Base-by-base conservation (phyloP, 129 eudicot species). In the Helianthus annuus region DNA sequence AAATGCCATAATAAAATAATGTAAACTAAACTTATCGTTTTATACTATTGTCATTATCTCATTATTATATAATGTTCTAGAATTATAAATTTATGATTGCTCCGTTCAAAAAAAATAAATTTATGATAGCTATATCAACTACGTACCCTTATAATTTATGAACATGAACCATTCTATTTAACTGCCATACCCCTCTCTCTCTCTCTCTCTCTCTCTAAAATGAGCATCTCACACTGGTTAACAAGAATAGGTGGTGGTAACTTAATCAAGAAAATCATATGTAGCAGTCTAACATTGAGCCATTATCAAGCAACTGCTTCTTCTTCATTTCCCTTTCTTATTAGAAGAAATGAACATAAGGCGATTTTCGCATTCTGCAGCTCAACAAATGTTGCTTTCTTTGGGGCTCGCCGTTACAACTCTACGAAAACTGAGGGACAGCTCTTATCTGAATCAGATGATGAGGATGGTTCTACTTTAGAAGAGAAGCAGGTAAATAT, bases 141-240 rank as follows among this genome's bases (percentile, higher is more conserved):
- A 32, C 36, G 4, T 32, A 32, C 3, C 36, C 36, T 32, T 32
- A 32, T 32, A 32, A 32, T 3, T 32, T 32, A 32, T 32, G 36
- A 32, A 2, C 36, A 32, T 32, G 36, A 32, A 32, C 36, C 36
- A 32, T 32, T 32, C 4, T 32, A 32, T 32, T 32, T 3, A 32
- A 32, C 36, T 2, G 36, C 3, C 36, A 32, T 3, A 2, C 4
- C 36, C 3, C 36, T 3, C 52, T 17, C 44, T 32, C 3, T 12
- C 65, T 32, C 4, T 6, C 6, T 13, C 16, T 59, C 44, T 59
- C 16, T 59, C 10, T 59, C 1, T 16, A 29, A 59, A 27, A 59
- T 29, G 65, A 59, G 45, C 66, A 60, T 60, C 45, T 6, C 34
- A 60, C 45, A 11, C 13, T 29, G 19, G 66, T 60, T 60, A 60